Percentiles rank a stretch among this genome's conserved stretches.
phyloP scores from a whole-genome alignment of 78 protist genomes.

The Chrysochromulina parva region DNA sequence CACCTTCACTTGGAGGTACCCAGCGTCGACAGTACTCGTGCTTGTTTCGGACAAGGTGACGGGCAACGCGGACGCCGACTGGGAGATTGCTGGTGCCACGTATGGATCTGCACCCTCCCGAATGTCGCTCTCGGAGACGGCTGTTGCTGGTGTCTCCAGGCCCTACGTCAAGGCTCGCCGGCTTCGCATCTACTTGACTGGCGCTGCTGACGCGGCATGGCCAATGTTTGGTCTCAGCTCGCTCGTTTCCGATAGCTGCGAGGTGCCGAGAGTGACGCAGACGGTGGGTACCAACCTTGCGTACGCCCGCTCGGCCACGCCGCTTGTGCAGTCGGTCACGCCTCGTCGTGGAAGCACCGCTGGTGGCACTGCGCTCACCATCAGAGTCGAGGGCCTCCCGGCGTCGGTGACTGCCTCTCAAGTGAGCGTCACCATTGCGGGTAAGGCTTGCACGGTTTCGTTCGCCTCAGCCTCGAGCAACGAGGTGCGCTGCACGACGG shows the following conservation, averaged over 20 bases:
- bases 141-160: no score
- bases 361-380: background rate
- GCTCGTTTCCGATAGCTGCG: background rate
- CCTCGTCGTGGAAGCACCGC: background rate
- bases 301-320: background rate
- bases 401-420: background rate
- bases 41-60: background rate
- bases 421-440: background rate
- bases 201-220: background rate
- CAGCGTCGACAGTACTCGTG: background rate
- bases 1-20: background rate
- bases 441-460: background rate
- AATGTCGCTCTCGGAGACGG: background rate
- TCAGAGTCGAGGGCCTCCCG: background rate
- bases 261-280: background rate
- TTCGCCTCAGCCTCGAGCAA: background rate
- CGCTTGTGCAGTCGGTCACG: background rate
- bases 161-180: background rate
- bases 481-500: background rate
- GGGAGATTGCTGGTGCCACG: background rate
- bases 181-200: background rate
- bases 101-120: background rate
- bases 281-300: background rate
- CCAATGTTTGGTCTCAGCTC: background rate
- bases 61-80: background rate